Base-by-base conservation (phyloP, 768 basidiomycete genomes). In the Arthromyces matolae region DNA sequence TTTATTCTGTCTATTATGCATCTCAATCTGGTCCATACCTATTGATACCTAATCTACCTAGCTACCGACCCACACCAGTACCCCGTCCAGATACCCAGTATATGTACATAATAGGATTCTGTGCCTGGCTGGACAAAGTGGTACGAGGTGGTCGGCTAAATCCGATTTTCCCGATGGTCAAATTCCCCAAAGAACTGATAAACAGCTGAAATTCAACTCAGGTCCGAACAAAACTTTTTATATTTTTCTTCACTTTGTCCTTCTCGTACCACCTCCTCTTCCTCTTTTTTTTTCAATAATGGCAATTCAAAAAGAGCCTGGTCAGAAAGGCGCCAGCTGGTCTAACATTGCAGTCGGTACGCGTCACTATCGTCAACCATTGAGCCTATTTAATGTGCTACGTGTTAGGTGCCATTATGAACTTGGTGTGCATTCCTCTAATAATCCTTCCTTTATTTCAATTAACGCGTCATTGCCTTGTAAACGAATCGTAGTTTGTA, bases 321-420 rank as follows among this genome's bases (percentile, higher is more conserved):
- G 90, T 50, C 87, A 92, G 68, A 93, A 93, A 70, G 89, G 89
- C 62, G 73, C 92, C 57, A 92, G 77, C 73, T 94, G 89, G 90
- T 90, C 89, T 59, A 94, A 93, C 72, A 93, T 94, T 71, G 92
- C 90, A 55, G 86, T 95, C 66, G 91, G 91, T 92, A 64, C 59
- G 89, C 68, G 45, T 55, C 33, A 46, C 19, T 28, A 53, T 47
- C 20, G 7, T 27, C 43, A 50, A n/a, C 27, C 22, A 56, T 33
- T 52, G 51, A n/a, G 47, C 50, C 14, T 46, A 43, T 41, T 64
- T 24, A 60, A 56, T 46, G 37, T 27, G 13, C 44, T 49, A 29
- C 50, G 25, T 42, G 33, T 49, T 55, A 93, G 93, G 94, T 71
- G 94, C 75, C 51, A 92, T 96, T 63, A 97, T 98, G 95, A 97